A percentile compares a stretch with the other conserved stretches of the same genome.
phyloP scores from a whole-genome alignment of 2,329 filamentous ascomycete genomes.

The Fusarium albidum region DNA sequence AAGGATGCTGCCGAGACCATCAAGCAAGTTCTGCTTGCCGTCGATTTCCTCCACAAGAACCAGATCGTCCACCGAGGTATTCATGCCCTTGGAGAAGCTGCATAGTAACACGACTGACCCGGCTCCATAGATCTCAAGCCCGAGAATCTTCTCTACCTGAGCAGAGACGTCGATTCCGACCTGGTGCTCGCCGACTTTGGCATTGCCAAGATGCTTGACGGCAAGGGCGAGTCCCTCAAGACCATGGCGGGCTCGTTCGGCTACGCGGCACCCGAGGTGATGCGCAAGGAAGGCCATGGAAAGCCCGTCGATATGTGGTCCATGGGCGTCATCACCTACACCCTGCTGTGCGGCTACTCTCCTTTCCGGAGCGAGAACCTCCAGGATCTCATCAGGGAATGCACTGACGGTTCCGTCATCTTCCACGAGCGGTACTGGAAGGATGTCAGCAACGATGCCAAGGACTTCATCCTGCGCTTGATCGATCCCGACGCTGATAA shows the following conservation, averaged over 20 bases:
- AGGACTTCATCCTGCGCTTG: slow-evolving; percentile 87
- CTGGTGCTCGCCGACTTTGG: slow-evolving; percentile 97
- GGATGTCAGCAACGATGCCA: slow-evolving; percentile 93
- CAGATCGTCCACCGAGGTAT: slow-evolving; percentile 95
- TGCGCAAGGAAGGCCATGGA: slow-evolving; percentile 96
- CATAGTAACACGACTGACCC: slow-evolving; percentile 9
- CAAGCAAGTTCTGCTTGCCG: slow-evolving; percentile 89
- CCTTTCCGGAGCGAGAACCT: slow-evolving; percentile 97
- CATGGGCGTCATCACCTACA: slow-evolving; percentile 98
- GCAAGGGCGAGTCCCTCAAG: slow-evolving; percentile 87
- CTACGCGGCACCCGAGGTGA: slow-evolving; percentile 96
- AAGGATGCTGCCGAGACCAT: slow-evolving; percentile 98
- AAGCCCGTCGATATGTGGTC: slow-evolving; percentile 99
- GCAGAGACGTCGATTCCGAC: slow-evolving; percentile 77
- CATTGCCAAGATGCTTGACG: slow-evolving; percentile 97
- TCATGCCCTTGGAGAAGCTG: background rate
- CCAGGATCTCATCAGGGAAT: slow-evolving; percentile 93
- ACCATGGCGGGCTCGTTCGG: slow-evolving; percentile 99
- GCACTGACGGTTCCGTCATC: slow-evolving; percentile 80
- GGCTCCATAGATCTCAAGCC: slow-evolving; percentile 83
- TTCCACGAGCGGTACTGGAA: slow-evolving; percentile 99
- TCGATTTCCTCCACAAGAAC: slow-evolving; percentile 92
- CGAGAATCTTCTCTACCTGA: slow-evolving; percentile 95
- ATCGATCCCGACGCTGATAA: slow-evolving; percentile 81
- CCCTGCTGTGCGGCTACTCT: slow-evolving; percentile 95